A percentile compares a stretch with the other conserved stretches of the same genome.
phyloP scores from a whole-genome alignment of 768 basidiomycete genomes.

The Pleurotus sapidus region DNA sequence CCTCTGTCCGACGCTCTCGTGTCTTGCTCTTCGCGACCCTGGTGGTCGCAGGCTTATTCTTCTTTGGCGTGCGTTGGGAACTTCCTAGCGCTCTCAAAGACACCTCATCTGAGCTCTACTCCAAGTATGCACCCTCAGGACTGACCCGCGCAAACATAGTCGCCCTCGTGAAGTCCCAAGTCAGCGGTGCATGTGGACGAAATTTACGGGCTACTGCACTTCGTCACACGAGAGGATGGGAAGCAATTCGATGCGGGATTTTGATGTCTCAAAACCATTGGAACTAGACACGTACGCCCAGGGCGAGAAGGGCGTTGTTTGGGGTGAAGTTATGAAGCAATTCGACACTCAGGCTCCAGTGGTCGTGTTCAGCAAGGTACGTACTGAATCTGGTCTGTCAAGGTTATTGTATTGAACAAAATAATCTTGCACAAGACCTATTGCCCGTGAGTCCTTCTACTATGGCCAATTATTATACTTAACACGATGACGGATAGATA shows the following conservation, averaged over 20 bases:
- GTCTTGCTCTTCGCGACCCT: conserved; percentile 36
- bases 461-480: background rate
- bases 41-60: conserved; percentile 33
- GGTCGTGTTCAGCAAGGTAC: conserved; percentile 80
- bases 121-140: conserved; percentile 12
- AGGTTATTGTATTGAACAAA: background rate
- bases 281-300: conserved; percentile 54
- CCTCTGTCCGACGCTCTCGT: conserved; percentile 41
- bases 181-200: conserved; percentile 40
- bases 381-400: conserved; percentile 13
- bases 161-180: conserved; percentile 31
- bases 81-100: conserved; percentile 34
- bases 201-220: conserved; percentile 69
- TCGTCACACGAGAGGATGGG: conserved; percentile 50
- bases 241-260: conserved; percentile 34
- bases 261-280: conserved; percentile 48
- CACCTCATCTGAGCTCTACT: conserved; percentile 17
- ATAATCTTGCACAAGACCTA: conserved; percentile 43
- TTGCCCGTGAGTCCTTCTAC: conserved; percentile 57
- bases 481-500: conserved; percentile 35
- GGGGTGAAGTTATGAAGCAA: conserved; percentile 36
- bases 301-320: conserved; percentile 39
- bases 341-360: conserved; percentile 57
- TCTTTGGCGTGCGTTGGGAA: conserved; percentile 43
- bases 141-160: conserved; percentile 38